Conservation (phyloP, 2,329 filamentous ascomycete species). For the Verticillium nubilum region DNA sequence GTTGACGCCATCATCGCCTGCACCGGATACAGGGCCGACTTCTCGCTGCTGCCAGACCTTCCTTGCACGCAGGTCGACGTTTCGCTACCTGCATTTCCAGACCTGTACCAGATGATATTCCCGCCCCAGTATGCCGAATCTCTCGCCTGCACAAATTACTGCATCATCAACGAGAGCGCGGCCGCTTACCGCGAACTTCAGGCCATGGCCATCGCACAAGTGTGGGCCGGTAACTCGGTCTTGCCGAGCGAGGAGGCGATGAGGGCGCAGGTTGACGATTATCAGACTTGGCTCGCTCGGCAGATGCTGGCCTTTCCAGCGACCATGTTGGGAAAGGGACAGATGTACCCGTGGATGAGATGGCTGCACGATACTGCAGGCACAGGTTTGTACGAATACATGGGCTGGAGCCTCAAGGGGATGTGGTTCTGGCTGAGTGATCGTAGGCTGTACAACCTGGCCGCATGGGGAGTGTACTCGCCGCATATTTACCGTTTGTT, state of each 20-base stretch:
- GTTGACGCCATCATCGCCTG: conserved; percentile 26
- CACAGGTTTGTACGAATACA: conserved; percentile 29
- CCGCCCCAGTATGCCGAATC: conserved; percentile 35
- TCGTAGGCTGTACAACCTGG: conserved; percentile 26
- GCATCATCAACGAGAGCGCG: conserved; percentile 25
- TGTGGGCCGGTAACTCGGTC: conserved; percentile 18
- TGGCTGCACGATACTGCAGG: conserved; percentile 37
- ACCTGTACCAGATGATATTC: conserved; percentile 39
- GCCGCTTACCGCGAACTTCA: conserved; percentile 34
- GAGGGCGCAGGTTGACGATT: conserved; percentile 24
- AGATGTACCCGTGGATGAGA: conserved; percentile 26
- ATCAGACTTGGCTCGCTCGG: conserved; percentile 25
- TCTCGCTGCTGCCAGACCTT: conserved; percentile 18
- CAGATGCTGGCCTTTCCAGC: conserved; percentile 20
- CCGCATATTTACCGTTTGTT: conserved; percentile 35
- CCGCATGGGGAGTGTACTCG: conserved; percentile 33
- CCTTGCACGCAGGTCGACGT: conserved; percentile 19
- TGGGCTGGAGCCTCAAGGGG: conserved; percentile 32
- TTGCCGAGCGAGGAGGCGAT: conserved; percentile 32
- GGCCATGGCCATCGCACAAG: conserved; percentile 28
- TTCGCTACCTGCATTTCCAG: conserved; percentile 21
- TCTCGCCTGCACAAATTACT: conserved; percentile 35
- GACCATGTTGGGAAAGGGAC: conserved; percentile 19
- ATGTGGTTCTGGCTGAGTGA: conserved; percentile 37
- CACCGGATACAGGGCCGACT: conserved; percentile 28